Evolutionary conservation across 139 green algal genomes (phyloP).

Genomic region (Micromonas pusilla): DNA sequence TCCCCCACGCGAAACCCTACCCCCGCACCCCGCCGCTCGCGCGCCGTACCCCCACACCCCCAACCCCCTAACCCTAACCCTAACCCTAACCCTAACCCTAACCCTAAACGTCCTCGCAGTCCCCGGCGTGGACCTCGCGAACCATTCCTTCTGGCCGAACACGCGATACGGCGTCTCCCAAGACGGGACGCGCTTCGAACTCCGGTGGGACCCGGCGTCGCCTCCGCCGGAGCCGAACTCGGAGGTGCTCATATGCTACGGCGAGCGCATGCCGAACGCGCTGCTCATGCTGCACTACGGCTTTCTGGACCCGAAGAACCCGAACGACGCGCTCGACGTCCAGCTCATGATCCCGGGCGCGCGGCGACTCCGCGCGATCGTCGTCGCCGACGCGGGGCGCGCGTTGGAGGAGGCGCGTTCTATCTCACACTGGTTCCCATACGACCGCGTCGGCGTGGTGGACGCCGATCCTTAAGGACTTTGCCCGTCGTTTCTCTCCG

Average conservation of each 20-base stretch:
- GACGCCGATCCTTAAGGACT: too few relatives aligned
- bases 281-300: slow-evolving; percentile 21
- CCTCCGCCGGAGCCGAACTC: neutral
- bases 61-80: too few relatives aligned
- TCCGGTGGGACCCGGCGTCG: neutral
- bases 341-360: slow-evolving; percentile 6
- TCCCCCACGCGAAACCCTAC: too few relatives aligned
- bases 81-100: too few relatives aligned
- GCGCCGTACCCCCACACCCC: too few relatives aligned
- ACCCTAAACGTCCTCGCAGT: too few relatives aligned
- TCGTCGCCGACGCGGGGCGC: neutral
- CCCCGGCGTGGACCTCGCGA: neutral
- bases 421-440: too few relatives aligned
- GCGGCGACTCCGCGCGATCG: neutral
- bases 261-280: neutral
- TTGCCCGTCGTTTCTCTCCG: too few relatives aligned
- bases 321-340: neutral
- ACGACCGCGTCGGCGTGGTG: too few relatives aligned
- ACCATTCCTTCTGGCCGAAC: neutral
- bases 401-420: too few relatives aligned
- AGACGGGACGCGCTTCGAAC: neutral
- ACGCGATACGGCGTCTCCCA: neutral
- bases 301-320: slow-evolving; percentile 14
- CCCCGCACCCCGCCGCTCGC: too few relatives aligned
- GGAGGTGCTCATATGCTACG: slow-evolving; percentile 17